Conservation (phyloP, 495 filamentous ascomycete species). For the Penicillium atrosanguineum region DNA sequence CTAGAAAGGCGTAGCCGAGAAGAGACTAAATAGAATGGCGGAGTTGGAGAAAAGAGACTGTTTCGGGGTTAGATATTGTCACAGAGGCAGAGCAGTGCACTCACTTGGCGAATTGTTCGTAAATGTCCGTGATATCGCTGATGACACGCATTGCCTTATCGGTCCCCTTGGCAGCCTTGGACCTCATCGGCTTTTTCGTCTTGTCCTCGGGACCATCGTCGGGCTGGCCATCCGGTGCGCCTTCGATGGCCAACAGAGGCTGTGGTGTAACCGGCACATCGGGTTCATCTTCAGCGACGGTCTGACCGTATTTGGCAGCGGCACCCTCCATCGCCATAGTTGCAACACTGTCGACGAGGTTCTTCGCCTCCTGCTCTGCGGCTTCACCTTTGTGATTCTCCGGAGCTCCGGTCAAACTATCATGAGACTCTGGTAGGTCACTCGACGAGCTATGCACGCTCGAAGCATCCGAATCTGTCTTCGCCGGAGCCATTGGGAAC, state of each 20-base stretch:
- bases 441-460: slow-evolving; percentile 66
- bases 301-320: slow-evolving; percentile 66
- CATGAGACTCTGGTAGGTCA: slow-evolving; percentile 70
- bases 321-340: slow-evolving; percentile 72
- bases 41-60: slow-evolving; percentile 72
- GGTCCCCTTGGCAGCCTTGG: slow-evolving; percentile 72
- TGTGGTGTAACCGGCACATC: slow-evolving; percentile 35
- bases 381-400: slow-evolving; percentile 85
- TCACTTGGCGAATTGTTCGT: slow-evolving; percentile 78
- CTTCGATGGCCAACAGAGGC: slow-evolving; percentile 49
- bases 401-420: slow-evolving; percentile 76
- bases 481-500: slow-evolving; percentile 71
- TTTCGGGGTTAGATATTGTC: slow-evolving; percentile 5
- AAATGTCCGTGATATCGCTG: slow-evolving; percentile 71
- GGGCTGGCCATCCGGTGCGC: slow-evolving; percentile 58
- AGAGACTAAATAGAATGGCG: slow-evolving; percentile 66
- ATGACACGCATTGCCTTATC: slow-evolving; percentile 74
- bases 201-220: slow-evolving; percentile 64
- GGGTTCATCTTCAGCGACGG: slow-evolving; percentile 40
- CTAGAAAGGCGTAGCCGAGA: slow-evolving; percentile 62
- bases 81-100: slow-evolving; percentile 13
- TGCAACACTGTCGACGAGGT: slow-evolving; percentile 74
- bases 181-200: slow-evolving; percentile 80
- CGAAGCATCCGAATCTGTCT: slow-evolving; percentile 56
- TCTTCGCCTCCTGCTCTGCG: slow-evolving; percentile 80